Evolutionary conservation across 2,329 filamentous ascomycete genomes (phyloP), one percentile per base, ranked within the genome.

Genomic region (Arthrobotrys sinensis): DNA sequence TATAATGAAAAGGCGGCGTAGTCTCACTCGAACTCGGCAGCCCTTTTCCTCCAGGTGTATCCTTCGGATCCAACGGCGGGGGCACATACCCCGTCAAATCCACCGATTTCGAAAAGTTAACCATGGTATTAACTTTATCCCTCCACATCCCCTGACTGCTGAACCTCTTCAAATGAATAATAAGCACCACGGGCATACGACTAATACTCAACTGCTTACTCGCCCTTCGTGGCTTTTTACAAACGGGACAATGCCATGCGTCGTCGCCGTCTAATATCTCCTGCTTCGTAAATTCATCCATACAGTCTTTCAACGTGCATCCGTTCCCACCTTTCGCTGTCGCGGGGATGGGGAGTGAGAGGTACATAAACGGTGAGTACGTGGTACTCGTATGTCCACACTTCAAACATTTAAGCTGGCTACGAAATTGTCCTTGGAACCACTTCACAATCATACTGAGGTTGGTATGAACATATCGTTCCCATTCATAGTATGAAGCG

Each of bases 101-200:
- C 1, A 96, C 86, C 75, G 91, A 88, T 2, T 97, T 87, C 4
- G 93, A 92, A 83, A 96, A 97, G 10, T 90, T 88, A 63, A 97
- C 89, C 1, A 89, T 89, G 0, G 89, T 91, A 80, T 89, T 89
- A 67, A 92, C 89, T 85, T 97, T 97, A 70, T 87, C 85, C 66
- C 88, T 88, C 69, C 86, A 87, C 63, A 80, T 76, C 88, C 87
- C 14, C 85, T 87, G 80, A 86, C 87, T 46, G 12, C 87, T 88
- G 83, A 91, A 92, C 3, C 91, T 90, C 82, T 93, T 92, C 84
- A 97, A 90, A 80, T 91, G 90, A 16, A 97, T 86, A 70, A 94
- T 92, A 6, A 97, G 87, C 71, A 94, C 90, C 65, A 93, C 90
- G 0, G 95, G 94, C 32, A 94, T 89, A 6, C 93, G 90, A 7